These are phyloP conservation scores for Aspergillus intermedius DNA, from an alignment of 2,329 filamentous ascomycete species.

Conservation along the genomic window DNA sequence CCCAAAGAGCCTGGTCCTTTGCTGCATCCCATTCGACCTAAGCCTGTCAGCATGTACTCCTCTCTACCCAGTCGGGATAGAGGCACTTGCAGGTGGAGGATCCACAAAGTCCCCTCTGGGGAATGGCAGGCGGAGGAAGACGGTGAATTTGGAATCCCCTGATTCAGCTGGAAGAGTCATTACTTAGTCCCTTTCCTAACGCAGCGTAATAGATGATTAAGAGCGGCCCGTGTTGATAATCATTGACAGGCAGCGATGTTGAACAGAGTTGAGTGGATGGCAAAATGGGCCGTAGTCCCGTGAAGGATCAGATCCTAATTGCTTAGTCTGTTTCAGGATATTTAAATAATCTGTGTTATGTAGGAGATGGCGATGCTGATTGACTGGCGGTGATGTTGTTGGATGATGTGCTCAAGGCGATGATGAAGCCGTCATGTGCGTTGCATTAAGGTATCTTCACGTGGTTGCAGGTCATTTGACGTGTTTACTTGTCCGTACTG, in stretches of 20 bases:
- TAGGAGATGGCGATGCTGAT: not conserved
- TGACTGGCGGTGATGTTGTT: not conserved
- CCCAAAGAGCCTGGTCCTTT: conserved; percentile 88
- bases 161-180: not conserved
- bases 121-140: conserved; percentile 86
- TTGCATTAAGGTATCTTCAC: not conserved
- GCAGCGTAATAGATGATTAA: too few species aligned
- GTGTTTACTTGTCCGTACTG: too few species aligned
- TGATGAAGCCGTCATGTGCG: not conserved
- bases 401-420: not conserved
- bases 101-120: conserved; percentile 81
- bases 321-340: too few species aligned
- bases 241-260: too few species aligned
- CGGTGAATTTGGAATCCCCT: conserved; percentile 47
- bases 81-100: conserved; percentile 64
- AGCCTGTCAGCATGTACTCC: conserved; percentile 13
- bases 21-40: conserved; percentile 80
- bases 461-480: too few species aligned
- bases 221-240: too few species aligned
- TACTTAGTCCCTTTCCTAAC: too few species aligned
- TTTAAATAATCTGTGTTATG: too few species aligned
- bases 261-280: too few species aligned
- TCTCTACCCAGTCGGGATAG: not conserved
- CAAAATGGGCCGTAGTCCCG: too few species aligned
- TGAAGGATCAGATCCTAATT: too few species aligned